A percentile compares a stretch with the other conserved stretches of the same genome.
These are phyloP conservation scores for Colletotrichum sp. DNA, from an alignment of 2,329 filamentous ascomycete species.

Conservation along the genomic window DNA sequence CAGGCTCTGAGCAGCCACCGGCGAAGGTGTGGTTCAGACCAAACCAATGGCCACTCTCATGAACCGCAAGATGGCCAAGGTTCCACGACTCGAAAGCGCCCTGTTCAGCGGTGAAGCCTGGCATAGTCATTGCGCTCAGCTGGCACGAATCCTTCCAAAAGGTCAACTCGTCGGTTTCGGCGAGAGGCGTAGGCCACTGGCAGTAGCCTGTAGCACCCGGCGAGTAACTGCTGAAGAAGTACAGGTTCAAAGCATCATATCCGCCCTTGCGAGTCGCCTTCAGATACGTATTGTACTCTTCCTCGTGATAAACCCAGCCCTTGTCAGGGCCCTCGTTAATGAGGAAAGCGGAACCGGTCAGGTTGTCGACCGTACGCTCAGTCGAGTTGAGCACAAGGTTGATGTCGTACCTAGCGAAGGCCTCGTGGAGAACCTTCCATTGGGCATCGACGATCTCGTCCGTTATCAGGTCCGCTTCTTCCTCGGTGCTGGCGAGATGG, in stretches of 20 bases:
- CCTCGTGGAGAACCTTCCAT: constrained; percentile 24
- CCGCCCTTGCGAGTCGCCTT: constrained; percentile 37
- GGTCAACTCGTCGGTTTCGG: not conserved
- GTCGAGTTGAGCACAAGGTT: constrained; percentile 28
- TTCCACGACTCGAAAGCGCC: constrained; percentile 21
- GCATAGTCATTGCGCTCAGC: constrained; percentile 19
- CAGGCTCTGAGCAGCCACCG: constrained; percentile 32
- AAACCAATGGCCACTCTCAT: constrained; percentile 51
- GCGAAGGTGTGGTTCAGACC: constrained; percentile 48
- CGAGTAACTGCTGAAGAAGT: constrained; percentile 45
- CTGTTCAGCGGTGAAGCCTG: constrained; percentile 6
- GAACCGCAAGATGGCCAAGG: constrained; percentile 28
- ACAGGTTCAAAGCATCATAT: constrained; percentile 50
- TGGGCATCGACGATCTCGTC: constrained; percentile 24
- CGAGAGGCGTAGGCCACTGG: constrained; percentile 42
- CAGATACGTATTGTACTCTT: constrained; percentile 11
- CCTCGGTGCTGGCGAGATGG: constrained; percentile 29
- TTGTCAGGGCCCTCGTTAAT: constrained; percentile 24
- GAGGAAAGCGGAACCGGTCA: constrained; percentile 25
- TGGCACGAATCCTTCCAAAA: constrained; percentile 11
- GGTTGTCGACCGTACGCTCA: constrained; percentile 26
- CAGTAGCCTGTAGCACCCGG: constrained; percentile 47
- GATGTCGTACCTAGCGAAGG: constrained; percentile 26
- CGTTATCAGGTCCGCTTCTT: constrained; percentile 21
- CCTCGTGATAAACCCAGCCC: constrained; percentile 22